phyloP scores from a whole-genome alignment of 2,329 filamentous ascomycete species.

The Myotisia sp. region DNA sequence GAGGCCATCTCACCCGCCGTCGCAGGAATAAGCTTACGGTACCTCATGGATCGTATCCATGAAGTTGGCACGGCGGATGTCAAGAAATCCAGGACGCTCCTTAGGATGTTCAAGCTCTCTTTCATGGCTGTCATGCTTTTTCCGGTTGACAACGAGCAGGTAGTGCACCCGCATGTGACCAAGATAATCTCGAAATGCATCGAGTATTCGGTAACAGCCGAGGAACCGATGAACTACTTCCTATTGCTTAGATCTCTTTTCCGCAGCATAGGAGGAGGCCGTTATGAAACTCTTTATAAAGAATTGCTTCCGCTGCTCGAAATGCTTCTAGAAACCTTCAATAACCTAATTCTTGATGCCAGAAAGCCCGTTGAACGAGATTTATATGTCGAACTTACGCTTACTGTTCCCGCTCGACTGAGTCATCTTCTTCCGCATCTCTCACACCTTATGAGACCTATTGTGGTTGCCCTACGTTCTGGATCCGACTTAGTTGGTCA shows the following conservation, averaged over 20 bases:
- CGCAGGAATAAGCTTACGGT: conserved; percentile 93
- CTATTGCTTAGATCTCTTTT: conserved; percentile 83
- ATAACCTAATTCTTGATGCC: conserved; percentile 81
- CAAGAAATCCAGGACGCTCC: conserved; percentile 78
- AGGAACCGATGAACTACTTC: conserved; percentile 99
- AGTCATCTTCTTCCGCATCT: conserved; percentile 92
- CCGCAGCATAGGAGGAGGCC: conserved; percentile 86
- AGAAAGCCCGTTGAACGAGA: conserved; percentile 83
- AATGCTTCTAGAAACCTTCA: conserved; percentile 94
- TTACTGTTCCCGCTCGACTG: conserved; percentile 85
- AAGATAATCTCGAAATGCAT: conserved; percentile 97
- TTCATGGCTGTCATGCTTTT: conserved; percentile 99
- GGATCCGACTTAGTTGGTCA: conserved; percentile 91
- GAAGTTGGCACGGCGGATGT: conserved; percentile 87
- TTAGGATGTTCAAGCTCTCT: conserved; percentile 91
- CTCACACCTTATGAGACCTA: conserved; percentile 88
- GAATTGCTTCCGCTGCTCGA: conserved; percentile 91
- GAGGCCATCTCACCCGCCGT: conserved; percentile 96
- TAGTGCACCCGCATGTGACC: conserved; percentile 86
- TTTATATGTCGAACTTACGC: conserved; percentile 88
- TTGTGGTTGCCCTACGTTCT: conserved; percentile 87
- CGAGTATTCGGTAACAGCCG: conserved; percentile 83
- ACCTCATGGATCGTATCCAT: conserved; percentile 91
- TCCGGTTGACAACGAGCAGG: conserved; percentile 84
- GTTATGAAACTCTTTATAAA: conserved; percentile 97